Conservation (phyloP, 345 rosid genomes). For the Salix arbutifolia region DNA sequence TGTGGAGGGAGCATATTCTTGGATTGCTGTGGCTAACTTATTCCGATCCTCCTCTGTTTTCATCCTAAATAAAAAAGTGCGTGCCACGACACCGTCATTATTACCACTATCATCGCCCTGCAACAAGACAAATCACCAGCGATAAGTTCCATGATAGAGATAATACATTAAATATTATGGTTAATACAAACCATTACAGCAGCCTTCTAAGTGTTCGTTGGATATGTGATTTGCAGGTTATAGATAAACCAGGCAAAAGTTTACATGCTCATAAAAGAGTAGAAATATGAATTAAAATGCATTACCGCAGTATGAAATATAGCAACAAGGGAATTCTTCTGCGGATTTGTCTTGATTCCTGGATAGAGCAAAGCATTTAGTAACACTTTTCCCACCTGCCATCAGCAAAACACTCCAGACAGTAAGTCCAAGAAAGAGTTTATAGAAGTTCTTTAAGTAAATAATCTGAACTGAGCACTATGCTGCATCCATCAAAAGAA, state of each 20-base stretch:
- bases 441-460: background rate
- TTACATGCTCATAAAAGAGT: background rate
- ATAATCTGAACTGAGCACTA: background rate
- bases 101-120: conserved; percentile 55
- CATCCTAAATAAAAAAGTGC: conserved; percentile 74
- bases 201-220: background rate
- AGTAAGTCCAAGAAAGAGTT: background rate
- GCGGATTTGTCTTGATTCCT: conserved; percentile 76
- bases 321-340: conserved; percentile 79
- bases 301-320: conserved; percentile 88
- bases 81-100: conserved; percentile 44
- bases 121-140: conserved; percentile 18
- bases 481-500: background rate
- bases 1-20: conserved; percentile 65
- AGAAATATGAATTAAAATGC: conserved; percentile 1
- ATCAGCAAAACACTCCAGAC: conserved; percentile 8
- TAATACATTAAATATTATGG: background rate
- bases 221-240: background rate
- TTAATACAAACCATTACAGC: background rate
- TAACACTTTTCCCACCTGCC: conserved; percentile 79
- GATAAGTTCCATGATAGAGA: background rate
- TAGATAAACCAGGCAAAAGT: background rate
- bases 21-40: conserved; percentile 67
- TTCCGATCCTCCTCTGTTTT: conserved; percentile 74
- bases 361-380: conserved; percentile 83